Percentiles rank a stretch among this genome's conserved stretches.
Evolutionary conservation across 73 alveolate genomes (phyloP).

Genomic region (Uronychia setigera): DNA sequence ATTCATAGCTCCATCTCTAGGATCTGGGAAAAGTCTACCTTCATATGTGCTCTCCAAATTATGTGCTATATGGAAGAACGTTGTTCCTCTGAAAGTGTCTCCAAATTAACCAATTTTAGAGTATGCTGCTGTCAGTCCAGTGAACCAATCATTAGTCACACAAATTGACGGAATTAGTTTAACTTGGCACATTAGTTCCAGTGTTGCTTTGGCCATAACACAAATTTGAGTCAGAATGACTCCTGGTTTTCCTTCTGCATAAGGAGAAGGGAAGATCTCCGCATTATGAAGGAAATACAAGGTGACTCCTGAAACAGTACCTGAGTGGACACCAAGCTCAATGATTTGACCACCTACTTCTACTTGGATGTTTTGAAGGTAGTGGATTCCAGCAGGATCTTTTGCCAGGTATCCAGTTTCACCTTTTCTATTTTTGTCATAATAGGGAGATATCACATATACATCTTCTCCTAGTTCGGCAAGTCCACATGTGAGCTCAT

Average conservation of each 20-base stretch:
- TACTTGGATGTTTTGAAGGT: constrained; percentile 77
- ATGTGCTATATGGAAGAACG: constrained; percentile 96
- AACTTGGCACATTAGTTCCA: constrained; percentile 90
- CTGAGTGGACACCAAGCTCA: constrained; percentile 92
- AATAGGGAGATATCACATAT: constrained; percentile 96
- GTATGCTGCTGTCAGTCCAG: constrained; percentile 97
- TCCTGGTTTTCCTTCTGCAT: constrained; percentile 82
- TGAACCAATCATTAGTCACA: constrained; percentile 97
- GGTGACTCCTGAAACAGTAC: constrained; percentile 90
- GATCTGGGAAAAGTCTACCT: constrained; percentile 93
- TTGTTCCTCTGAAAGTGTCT: constrained; percentile 89
- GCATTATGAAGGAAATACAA: constrained; percentile 92
- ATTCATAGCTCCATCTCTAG: constrained; percentile 84
- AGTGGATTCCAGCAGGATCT: constrained; percentile 91
- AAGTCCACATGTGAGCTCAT: constrained; percentile 94
- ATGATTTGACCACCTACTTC: constrained; percentile 69
- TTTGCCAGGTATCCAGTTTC: constrained; percentile 82
- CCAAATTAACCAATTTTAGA: constrained; percentile 94
- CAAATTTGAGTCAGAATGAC: constrained; percentile 73
- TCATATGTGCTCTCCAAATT: constrained; percentile 96
- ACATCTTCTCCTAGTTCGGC: constrained; percentile 93
- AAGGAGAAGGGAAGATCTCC: constrained; percentile 90
- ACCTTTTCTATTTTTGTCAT: constrained; percentile 69
- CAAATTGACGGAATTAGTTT: constrained; percentile 85
- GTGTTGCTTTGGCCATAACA: constrained; percentile 91